phyloP scores from a whole-genome alignment of 805 yeast species.

The Candida loeiensis region DNA sequence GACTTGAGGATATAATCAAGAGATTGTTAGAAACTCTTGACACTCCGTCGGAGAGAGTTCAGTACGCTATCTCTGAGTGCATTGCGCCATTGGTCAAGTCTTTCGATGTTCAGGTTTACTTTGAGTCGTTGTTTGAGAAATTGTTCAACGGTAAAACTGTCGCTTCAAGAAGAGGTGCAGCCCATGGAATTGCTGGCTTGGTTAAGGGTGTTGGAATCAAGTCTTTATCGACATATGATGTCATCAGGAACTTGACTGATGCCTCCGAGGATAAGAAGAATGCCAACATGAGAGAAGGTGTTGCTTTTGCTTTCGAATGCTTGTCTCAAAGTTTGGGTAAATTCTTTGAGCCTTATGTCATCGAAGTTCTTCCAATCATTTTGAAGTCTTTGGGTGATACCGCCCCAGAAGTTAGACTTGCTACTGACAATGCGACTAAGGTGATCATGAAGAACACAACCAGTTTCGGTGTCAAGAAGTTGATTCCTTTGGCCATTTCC shows the following conservation, averaged over 20 bases:
- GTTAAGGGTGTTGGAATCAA: slow-evolving; percentile 87
- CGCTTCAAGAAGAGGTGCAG: slow-evolving; percentile 83
- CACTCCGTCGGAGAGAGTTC: slow-evolving; percentile 88
- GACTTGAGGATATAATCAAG: slow-evolving; percentile 63
- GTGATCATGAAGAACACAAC: slow-evolving; percentile 88
- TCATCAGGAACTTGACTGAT: slow-evolving; percentile 68
- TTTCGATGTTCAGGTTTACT: slow-evolving; percentile 50
- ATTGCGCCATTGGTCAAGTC: slow-evolving; percentile 75
- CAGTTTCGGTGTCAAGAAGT: slow-evolving; percentile 82
- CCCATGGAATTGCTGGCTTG: slow-evolving; percentile 92
- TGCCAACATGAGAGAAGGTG: slow-evolving; percentile 76
- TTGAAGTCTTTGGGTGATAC: slow-evolving; percentile 82
- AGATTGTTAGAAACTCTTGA: slow-evolving; percentile 71
- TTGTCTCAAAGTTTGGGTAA: slow-evolving; percentile 72
- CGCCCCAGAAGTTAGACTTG: slow-evolving; percentile 79
- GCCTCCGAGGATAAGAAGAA: slow-evolving; percentile 88
- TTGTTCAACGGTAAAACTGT: slow-evolving; percentile 49
- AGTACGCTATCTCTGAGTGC: slow-evolving; percentile 80
- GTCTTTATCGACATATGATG: slow-evolving; percentile 69
- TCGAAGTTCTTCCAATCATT: slow-evolving; percentile 80
- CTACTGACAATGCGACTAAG: slow-evolving; percentile 83
- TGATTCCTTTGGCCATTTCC: slow-evolving; percentile 86
- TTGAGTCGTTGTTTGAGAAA: slow-evolving; percentile 57
- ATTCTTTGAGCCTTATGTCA: slow-evolving; percentile 89
- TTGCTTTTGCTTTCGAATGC: slow-evolving; percentile 80